Evolutionary conservation across 345 rosid species (phyloP), one percentile per base, ranked within the genome.

Genomic region (Turnera subulata): DNA sequence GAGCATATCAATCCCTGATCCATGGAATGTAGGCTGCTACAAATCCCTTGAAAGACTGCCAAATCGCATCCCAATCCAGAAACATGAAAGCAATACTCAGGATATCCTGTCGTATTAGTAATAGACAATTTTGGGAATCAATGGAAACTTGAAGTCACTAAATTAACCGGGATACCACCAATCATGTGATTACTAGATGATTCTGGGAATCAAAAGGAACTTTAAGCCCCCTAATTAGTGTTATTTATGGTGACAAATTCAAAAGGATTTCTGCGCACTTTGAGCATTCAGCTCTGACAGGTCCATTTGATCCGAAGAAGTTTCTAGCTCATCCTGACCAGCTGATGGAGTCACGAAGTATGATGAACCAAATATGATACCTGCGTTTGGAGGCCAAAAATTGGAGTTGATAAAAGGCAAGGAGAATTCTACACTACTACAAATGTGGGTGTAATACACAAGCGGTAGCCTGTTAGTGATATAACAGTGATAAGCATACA

Each of bases 1-100:
- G 78, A 78, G 66, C 89, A 91, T 51, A 91, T 62, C 69, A 91
- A 61, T 47, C 91, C 96, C 71, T 88, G 86, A 69, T 91, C 97
- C 82, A 81, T 58, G 64, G 88, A 78, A 55, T 79, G 81, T 48
- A 91, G 65, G 66, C 80, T 72, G 59, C 62, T 62, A 78, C 96
- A 81, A 61, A 91, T 81, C 50, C 91, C 97, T 78, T 58, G 83
- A 69, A 91, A 84, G 71, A 83, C 96, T 91, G 88, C 60, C 50
- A 67, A 57, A 62, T 45, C 24, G 16, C 15, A 64, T 53, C 44
- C 35, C 15, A 20, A 39, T 44, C 21, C 46, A 59, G 56, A 59
- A 51, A 51, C 37, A 21, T 22, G 64, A 65, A 53, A 42, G 58
- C 14, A 49, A 42, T 13, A 59, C 26, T 17, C 46, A 46, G 32